Base-by-base conservation (phyloP, 1,284 basidiomycete genomes). In the Ganoderma boninense region DNA sequence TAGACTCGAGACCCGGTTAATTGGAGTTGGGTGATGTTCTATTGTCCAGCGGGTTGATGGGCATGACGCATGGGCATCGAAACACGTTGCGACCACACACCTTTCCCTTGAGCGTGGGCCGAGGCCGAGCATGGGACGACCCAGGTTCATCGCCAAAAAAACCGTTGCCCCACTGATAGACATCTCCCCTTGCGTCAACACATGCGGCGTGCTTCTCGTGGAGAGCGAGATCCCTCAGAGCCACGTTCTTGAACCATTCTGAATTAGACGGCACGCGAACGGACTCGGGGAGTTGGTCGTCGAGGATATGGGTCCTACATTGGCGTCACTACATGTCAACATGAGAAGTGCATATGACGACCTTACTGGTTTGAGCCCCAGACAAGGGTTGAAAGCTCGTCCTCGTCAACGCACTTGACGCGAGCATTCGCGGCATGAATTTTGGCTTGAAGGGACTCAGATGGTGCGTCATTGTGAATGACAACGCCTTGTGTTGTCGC, bases 131-230 rank as follows among this genome's bases (percentile, higher is more conserved):
- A 59, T 77, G 74, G 2, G 77, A 76, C 0, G 73, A 71, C 8
- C 72, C 74, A 13, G 79, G 29, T 23, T 79, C 77, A 14, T 80
- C 79, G 35, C 83, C 85, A 71, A 85, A 87, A 77, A 89, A 94
- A 1, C 87, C 90, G 60, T 86, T 84, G 0, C 95, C 95, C 96
- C 95, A 97, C 77, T 96, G 94, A 80, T 96, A 95, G 1, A 96
- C 89, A 76, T 99, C 94, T 32, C 97, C 97, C 56, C 88, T 86
- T 2, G 90, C 92, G 79, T 97, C 95, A n/a, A 96, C 89, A 71
- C 92, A 95, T 4, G 93, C 95, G 1, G 90, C 95, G 74, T 96
- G 93, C 59, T 84, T 86, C 74, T 91, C 87, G 57, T 94, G 91
- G 23, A 97, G 81, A 7, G 87, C 90, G 40, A 97, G 79, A 80